Evolutionary conservation across 768 basidiomycete species (phyloP), one percentile per base, ranked within the genome.

Genomic region (Amanita exitialis): DNA sequence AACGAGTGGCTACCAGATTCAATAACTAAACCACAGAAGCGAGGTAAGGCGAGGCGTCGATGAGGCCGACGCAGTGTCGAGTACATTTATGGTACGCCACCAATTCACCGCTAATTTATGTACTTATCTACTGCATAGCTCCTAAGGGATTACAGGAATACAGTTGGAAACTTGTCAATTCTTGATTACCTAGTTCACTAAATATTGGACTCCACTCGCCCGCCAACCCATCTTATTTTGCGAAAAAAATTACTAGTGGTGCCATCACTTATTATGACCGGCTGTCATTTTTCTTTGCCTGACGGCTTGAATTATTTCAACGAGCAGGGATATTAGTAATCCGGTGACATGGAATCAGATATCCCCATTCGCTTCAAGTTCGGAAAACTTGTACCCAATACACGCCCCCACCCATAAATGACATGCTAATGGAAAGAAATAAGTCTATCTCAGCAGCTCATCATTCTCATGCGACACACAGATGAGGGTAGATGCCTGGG

Each of bases 1-100:
- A 77, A 78, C 53, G 78, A 78, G 54, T 78, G 77, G 77, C 56
- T 77, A 9, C 77, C 78, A 1, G 73, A 77, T 20, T 66, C 65
- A 4, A 60, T 76, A 27, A 72, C 71, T 6, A 66, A 60, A n/a
- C 68, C 73, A 1, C 72, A 67, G 42, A 76, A 72, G 60, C 68
- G 71, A 42, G 62, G 61, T 46, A 73, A 68, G 47, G 68, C 66
- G 10, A 21, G 38, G 25, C 48, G 48, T 8, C 16, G 38, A 49
- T 39, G 25, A 18, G 51, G 30, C 16, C 13, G 21, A 6, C 15
- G 3, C 23, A 3, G 12, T 3, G 12, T 44, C 10, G n/a, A n/a
- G n/a, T n/a, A n/a, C n/a, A n/a, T n/a, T n/a, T n/a, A n/a, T n/a
- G n/a, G n/a, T n/a, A n/a, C n/a, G n/a, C n/a, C n/a, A n/a, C n/a